phyloP scores from a whole-genome alignment of 2,329 filamentous ascomycete genomes.

The Trichothecium sympodiale region DNA sequence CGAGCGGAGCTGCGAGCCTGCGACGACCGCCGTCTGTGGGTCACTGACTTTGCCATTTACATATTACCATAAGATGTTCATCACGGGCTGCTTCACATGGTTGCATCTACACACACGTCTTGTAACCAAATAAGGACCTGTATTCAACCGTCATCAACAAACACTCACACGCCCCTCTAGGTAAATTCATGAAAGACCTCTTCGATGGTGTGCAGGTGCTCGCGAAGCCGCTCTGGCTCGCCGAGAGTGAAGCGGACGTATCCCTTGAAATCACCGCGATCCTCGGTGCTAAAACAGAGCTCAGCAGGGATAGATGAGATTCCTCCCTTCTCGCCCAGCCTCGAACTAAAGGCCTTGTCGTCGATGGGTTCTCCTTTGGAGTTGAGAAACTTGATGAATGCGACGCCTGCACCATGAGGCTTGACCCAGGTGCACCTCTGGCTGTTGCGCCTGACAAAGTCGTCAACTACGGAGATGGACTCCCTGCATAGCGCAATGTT shows the following conservation, averaged over 20 bases:
- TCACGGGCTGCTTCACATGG: too few species aligned
- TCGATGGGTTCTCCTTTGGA: slow-evolving; percentile 55
- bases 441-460: slow-evolving; percentile 54
- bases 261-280: slow-evolving; percentile 53
- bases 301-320: slow-evolving; percentile 67
- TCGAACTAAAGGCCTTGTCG: slow-evolving; percentile 60
- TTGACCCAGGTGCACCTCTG: slow-evolving; percentile 58
- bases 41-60: too few species aligned
- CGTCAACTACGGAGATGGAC: slow-evolving; percentile 56
- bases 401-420: slow-evolving; percentile 70
- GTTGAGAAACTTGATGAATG: slow-evolving; percentile 62
- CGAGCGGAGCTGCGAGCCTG: too few species aligned
- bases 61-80: too few species aligned
- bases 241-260: slow-evolving; percentile 51
- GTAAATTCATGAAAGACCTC: too few species aligned
- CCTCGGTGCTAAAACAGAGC: slow-evolving; percentile 55
- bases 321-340: slow-evolving; percentile 55
- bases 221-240: neutral
- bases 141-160: too few species aligned
- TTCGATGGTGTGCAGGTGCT: too few species aligned
- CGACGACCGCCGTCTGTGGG: too few species aligned
- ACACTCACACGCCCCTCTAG: too few species aligned
- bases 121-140: too few species aligned
- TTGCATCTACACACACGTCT: too few species aligned
- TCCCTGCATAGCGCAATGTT: slow-evolving; percentile 49